Base-by-base conservation (phyloP, 2,329 filamentous ascomycete genomes). In the Triangularia verruculosa region DNA sequence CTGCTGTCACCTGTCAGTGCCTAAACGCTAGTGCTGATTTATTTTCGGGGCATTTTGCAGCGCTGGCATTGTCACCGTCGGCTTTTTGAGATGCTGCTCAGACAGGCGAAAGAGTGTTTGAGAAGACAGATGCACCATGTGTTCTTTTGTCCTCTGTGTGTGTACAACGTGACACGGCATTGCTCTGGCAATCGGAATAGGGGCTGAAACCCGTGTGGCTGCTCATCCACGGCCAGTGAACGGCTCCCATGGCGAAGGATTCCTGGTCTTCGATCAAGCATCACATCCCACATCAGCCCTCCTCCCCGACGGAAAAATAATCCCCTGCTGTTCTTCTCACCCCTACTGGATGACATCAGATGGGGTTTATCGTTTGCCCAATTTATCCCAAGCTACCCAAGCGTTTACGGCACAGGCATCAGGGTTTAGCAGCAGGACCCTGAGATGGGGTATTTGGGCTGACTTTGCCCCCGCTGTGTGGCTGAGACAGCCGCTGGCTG, bases 391-490 rank as follows among this genome's bases (percentile, higher is more conserved):
- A 4, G 39, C 39, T 17, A n/a, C n/a, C n/a, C n/a, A 43, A 43
- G 34, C 34, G 6, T 39, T 61, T 61, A 28, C 20, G 58, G 24
- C 47, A 53, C 58, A 61, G 58, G 58, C 58, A 54, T 30, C 58
- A 60, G 43, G 17, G 53, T 39, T 61, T 27, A 25, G 5, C 22
- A 9, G 9, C 13, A 20, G 24, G 11, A 53, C 0, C 20, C 11
- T 54, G 51, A n/a, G 22, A 5, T 53, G 47, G 13, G 51, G 3
- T 28, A 7, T 28, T 53, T 24, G 22, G 22, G 51, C 24, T 28
- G 25, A 54, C 22, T 17, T 27, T n/a, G 39, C 39, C 39, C 34
- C 24, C 12, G 39, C 57, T 24, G 43, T 25, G 57, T 59, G 57
- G 57, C 57, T 59, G 57, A 59, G 24, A 25, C 25, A 28, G 22